Evolutionary conservation across 1,284 basidiomycete species (phyloP).

Genomic region (Omphalotus olearius): DNA sequence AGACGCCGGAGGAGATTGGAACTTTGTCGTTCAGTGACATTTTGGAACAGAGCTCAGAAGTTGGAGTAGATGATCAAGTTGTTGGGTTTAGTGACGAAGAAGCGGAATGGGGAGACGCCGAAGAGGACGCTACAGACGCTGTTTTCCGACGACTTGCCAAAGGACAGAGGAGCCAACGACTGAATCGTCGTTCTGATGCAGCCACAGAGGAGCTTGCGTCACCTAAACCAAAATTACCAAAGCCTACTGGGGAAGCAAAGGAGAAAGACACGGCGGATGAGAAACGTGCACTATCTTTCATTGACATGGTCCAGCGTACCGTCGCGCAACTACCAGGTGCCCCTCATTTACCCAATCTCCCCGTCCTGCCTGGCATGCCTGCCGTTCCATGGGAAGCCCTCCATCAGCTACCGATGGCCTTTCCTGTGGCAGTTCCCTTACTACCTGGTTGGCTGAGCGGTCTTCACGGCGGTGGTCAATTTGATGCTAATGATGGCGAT

Average conservation of each 20-base stretch:
- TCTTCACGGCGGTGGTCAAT: conserved; percentile 20
- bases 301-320: conserved; percentile 71
- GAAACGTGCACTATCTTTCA: conserved; percentile 66
- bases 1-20: conserved; percentile 77
- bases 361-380: conserved; percentile 50
- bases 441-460: conserved; percentile 10
- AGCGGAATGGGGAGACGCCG: conserved; percentile 63
- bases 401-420: conserved; percentile 68
- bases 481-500: conserved; percentile 28
- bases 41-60: conserved; percentile 38
- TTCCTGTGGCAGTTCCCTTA: conserved; percentile 50
- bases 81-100: conserved; percentile 47
- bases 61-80: conserved; percentile 34
- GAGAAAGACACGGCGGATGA: conserved; percentile 33
- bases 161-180: too few relatives aligned
- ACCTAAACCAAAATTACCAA: not conserved
- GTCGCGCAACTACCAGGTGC: conserved; percentile 65
- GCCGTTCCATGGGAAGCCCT: conserved; percentile 62
- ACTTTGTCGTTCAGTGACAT: conserved; percentile 38
- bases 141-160: too few relatives aligned
- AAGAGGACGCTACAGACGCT: conserved; percentile 53
- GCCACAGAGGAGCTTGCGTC: not conserved
- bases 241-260: conserved; percentile 19
- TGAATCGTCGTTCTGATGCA: not conserved
- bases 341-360: conserved; percentile 49